Evolutionary conservation across 345 rosid genomes (phyloP), one percentile per base, ranked within the genome.

Genomic region (Eutrema yunnanense): DNA sequence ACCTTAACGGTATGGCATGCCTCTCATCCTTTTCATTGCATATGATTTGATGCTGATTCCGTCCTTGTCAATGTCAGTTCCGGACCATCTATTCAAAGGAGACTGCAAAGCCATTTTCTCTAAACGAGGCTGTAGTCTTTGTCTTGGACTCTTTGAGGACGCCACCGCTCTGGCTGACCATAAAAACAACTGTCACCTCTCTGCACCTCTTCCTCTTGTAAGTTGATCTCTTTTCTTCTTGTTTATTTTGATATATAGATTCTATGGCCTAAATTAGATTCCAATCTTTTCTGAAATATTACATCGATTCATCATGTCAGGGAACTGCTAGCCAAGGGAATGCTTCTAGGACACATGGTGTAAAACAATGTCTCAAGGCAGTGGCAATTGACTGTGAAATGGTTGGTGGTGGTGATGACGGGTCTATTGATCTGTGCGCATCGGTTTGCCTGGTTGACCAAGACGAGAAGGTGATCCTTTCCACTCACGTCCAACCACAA

Each of bases 341-440:
- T 55, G 54, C 42, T 52, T 73, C 78, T 44, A 67, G 52, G n/a
- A 40, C 68, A 32, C 62, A 43, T 40, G 72, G 65, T 33, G 53
- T 46, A 14, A 62, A 13, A 53, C 3, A 57, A 58, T 37, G 75
- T 53, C 74, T 66, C n/a, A 66, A 79, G 77, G 88, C 86, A 13
- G 55, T 88, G 60, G 91, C 91, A 9, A 73, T 92, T 48, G 96
- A 84, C 80, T 87, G 93, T 69, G 88, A 86, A 81, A 86, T 89
- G 92, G 96, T 92, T 32, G 92, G 89, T 67, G 85, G 88, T 47
- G 96, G 92, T 62, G 76, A 16, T 22, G 88, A 87, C 68, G 90
- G 86, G 44, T 67, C 88, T 34, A 29, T 73, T 32, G 80, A 85
- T 72, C 67, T 86, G 34, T 92, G 97, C 63, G 93, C 88, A 74